A percentile compares a stretch with the other conserved stretches of the same genome.
Conservation (phyloP, 371 early-diverging fungal genomes). For the Mucor piriformis region DNA sequence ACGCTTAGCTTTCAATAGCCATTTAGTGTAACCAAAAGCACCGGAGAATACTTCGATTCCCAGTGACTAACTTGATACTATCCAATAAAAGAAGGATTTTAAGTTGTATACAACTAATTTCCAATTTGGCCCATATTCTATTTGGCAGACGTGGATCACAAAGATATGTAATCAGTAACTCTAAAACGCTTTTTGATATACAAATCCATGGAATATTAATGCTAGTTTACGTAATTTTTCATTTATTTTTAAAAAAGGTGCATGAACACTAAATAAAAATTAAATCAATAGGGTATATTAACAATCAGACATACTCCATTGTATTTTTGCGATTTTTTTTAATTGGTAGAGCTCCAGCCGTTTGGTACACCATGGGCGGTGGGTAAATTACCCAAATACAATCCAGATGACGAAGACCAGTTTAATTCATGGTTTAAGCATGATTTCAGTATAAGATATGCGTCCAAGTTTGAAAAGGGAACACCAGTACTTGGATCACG, state of each 20-base stretch:
- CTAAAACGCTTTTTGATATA: neutral
- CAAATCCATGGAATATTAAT: too few relatives aligned
- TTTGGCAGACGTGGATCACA: neutral
- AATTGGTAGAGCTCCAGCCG: slow-evolving; percentile 10
- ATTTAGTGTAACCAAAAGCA: slow-evolving; percentile 3
- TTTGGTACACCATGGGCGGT: slow-evolving; percentile 48
- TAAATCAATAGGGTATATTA: neutral
- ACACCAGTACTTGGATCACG: slow-evolving; percentile 62
- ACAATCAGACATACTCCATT: too few relatives aligned
- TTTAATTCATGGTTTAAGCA: slow-evolving; percentile 38
- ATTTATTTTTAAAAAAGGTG: neutral
- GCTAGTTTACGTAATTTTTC: neutral
- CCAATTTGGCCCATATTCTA: neutral
- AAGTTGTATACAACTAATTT: neutral
- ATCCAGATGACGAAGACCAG: slow-evolving; percentile 45
- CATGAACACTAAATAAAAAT: neutral
- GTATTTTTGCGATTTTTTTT: neutral
- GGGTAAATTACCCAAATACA: slow-evolving; percentile 33
- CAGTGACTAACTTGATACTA: slow-evolving; percentile 14
- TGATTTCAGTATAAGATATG: slow-evolving; percentile 54
- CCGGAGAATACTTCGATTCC: slow-evolving; percentile 10
- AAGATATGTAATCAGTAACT: neutral
- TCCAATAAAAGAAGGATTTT: slow-evolving; percentile 2
- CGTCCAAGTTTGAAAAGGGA: slow-evolving; percentile 67
- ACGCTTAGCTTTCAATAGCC: slow-evolving; percentile 5